Base-by-base conservation (phyloP, 495 filamentous ascomycete genomes). In the Penicillium odoratum region DNA sequence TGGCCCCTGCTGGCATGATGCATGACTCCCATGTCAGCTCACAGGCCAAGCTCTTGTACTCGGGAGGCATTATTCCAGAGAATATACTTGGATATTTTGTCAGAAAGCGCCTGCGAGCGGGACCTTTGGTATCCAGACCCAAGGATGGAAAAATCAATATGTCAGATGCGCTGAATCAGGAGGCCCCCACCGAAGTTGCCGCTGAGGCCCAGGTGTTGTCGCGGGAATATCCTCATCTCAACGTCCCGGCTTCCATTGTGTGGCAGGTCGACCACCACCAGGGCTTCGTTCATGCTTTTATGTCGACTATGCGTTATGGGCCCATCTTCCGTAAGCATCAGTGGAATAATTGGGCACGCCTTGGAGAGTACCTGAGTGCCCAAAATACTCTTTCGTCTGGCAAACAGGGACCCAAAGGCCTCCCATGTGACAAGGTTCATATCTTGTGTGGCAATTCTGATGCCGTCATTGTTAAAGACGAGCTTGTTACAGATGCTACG, bases 1-100 rank as follows among this genome's bases (percentile, higher is more conserved):
- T 97, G 34, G 90, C 91, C 0, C 88, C 90, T 0, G 72, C 85
- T 2, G 93, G 93, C 0, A 73, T 94, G 33, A 79, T 95, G 46
- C 81, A 88, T 31, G 67, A 81, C 3, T 72, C 80, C n/a, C 86
- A 85, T 58, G 82, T 90, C 56, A 82, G 79, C 59, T 76, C 78
- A 64, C 65, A 78, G 29, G 84, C 80, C 36, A 78, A 80, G 50
- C 64, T 91, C 40, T 72, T 91, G 15, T 92, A 89, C 63, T 78
- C 77, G 4, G 72, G 75, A 4, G 80, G 80, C 10, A 59, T 86
- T 3, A 53, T 91, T 30, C 88, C 88, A 1, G 82, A 87, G 48
- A 70, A 67, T 48, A 45, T 90, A 10, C 63, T 89, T 2, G 62
- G 69, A 30, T 72, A 70, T 36, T 66, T 88, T 8, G 83, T 91